These are phyloP conservation scores for Euclidium syriacum DNA, from an alignment of 345 rosid species.

Conservation along the genomic window DNA sequence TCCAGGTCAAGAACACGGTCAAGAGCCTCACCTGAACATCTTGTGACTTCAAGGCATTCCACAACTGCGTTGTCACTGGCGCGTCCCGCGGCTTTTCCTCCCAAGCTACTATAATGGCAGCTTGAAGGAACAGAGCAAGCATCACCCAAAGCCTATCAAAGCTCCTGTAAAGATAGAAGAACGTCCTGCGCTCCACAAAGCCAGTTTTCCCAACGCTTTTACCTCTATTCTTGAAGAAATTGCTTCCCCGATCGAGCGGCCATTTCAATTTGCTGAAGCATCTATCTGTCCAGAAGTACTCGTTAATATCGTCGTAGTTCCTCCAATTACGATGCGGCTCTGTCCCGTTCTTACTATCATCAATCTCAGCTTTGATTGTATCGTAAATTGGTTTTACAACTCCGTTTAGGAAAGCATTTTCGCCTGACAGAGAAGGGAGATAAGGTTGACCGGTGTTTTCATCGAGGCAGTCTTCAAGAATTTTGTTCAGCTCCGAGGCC, in stretches of 20 bases:
- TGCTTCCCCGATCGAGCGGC: constrained; percentile 54
- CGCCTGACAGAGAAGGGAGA: constrained; percentile 48
- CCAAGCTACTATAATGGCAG: constrained; percentile 78
- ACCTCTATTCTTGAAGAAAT: constrained; percentile 43
- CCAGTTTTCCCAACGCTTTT: constrained; percentile 74
- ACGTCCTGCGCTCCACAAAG: constrained; percentile 87
- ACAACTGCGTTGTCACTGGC: constrained; percentile 35
- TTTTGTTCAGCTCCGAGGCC: constrained; percentile 86
- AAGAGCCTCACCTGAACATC: constrained; percentile 54
- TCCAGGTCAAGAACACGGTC: constrained; percentile 82
- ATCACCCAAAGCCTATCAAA: constrained; percentile 77
- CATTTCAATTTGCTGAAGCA: constrained; percentile 68
- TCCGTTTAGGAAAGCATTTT: constrained; percentile 49
- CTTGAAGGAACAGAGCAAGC: constrained; percentile 71
- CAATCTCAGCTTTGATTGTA: constrained; percentile 53
- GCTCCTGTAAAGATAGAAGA: constrained; percentile 76
- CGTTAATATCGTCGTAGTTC: constrained; percentile 86
- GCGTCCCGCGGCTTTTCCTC: constrained; percentile 26
- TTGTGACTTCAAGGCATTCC: constrained; percentile 50
- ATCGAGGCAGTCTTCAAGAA: constrained; percentile 70
- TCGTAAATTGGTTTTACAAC: constrained; percentile 66
- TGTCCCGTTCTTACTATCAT: constrained; percentile 62
- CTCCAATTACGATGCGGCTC: constrained; percentile 84
- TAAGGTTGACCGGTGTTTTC: constrained; percentile 50
- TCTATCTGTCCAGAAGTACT: constrained; percentile 86